These are phyloP conservation scores for Babesia divergens DNA, from an alignment of 169 alveolate genomes.

Conservation along the genomic window DNA sequence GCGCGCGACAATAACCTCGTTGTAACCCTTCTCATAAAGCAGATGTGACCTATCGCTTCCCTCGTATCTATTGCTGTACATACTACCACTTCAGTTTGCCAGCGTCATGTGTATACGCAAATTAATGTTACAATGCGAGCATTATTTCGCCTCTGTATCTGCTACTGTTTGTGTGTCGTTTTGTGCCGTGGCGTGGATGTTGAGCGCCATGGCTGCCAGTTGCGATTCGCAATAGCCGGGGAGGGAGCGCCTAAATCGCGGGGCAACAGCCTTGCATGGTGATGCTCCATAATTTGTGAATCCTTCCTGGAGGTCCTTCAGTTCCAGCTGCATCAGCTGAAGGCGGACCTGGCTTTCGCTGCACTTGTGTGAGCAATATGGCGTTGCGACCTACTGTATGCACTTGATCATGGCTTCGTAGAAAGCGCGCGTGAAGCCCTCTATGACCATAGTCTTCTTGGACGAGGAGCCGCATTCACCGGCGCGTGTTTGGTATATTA, in stretches of 20 bases:
- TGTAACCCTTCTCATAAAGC: no score
- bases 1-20: no score
- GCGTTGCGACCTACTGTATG: conserved; percentile 10
- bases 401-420: conserved; percentile 50
- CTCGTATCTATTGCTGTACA: no score
- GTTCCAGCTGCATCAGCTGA: conserved; percentile 24
- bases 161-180: no score
- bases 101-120: no score
- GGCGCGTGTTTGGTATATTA: conserved; percentile 36
- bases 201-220: background rate
- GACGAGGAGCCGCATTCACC: conserved; percentile 6
- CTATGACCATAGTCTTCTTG: conserved; percentile 31
- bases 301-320: conserved; percentile 11
- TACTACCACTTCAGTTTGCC: no score
- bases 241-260: background rate
- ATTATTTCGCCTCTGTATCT: no score
- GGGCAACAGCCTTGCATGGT: conserved; percentile 16
- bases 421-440: conserved; percentile 50
- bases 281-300: conserved; percentile 1
- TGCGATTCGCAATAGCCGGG: background rate
- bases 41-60: no score
- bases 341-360: conserved; percentile 52
- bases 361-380: background rate
- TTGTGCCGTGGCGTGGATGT: background rate
- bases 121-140: no score